Evolutionary conservation across 106 monocot species (phyloP), one percentile per base, ranked within the genome.

Genomic region (Allium cepa): DNA sequence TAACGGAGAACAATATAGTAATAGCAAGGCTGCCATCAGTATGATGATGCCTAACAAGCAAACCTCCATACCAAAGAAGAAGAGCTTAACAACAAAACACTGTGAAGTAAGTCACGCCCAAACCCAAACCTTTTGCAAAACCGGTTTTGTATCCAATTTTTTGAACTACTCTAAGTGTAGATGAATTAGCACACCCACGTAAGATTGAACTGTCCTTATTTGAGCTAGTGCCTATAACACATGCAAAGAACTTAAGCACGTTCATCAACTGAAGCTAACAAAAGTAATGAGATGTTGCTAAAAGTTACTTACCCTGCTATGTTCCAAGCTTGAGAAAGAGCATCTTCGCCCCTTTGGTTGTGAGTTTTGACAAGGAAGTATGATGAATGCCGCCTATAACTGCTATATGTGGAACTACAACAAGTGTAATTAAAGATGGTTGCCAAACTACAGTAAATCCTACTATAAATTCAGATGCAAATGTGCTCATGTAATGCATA

Each of bases 21-120:
- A 96, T 88, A 58, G 96, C 91, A 15, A 96, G 83, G 51, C 96
- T 91, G 16, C 96, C 96, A 56, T 96, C 92, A 68, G 96, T 85
- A 72, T 88, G 85, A 27, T 72, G 85, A 56, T 82, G 75, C 27
- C 85, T 85, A 49, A 95, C 95, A 49, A 95, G 83, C 50, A 79
- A 63, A 4, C 96, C 96, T 11, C 96, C 96, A 50, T 92, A 96
- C 96, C 96, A 96, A 14, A 96, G 79, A 4, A 96, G 84, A 17
- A 96, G 81, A 10, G 96, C 91, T 26, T 96, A 96, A 78, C 91
- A 92, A 77, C 96, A 96, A 81, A 96, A 96, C 22, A 96, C 96
- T 36, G 91, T 96, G 86, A 96, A 96, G 73, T 86, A 96, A 47
- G 91, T 91, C 8, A 85, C 88, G 26, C 96, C 96, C 7, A 92